phyloP scores from a whole-genome alignment of 176 grass and related monocot genomes.

The Eragrostis curvula region DNA sequence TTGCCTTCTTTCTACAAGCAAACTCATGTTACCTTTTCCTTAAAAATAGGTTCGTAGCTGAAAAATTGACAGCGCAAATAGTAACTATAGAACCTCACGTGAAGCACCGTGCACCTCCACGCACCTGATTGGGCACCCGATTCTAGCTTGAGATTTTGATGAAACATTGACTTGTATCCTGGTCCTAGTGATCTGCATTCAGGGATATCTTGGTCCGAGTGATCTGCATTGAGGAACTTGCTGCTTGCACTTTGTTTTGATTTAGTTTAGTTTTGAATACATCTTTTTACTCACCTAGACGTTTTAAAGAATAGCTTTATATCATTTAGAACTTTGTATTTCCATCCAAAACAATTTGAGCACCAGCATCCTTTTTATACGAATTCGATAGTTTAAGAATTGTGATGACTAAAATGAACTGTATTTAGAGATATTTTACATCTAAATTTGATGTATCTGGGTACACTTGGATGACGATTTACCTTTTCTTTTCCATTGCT shows the following conservation, averaged over 20 bases:
- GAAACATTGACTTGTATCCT: neutral
- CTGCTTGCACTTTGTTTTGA: conserved; percentile 4
- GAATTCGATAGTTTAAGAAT: neutral
- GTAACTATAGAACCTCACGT: neutral
- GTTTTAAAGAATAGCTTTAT: neutral
- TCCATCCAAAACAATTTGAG: neutral
- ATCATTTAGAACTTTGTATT: neutral
- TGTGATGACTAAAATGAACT: neutral
- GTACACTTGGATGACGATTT: neutral
- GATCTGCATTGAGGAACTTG: neutral
- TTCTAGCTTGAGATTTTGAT: neutral
- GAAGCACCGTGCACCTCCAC: neutral
- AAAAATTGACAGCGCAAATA: neutral
- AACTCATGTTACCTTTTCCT: conserved; percentile 2
- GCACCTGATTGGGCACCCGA: neutral
- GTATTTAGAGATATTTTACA: neutral
- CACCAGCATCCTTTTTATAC: neutral
- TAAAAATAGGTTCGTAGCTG: neutral
- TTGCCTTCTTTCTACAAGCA: neutral
- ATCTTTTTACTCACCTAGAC: neutral
- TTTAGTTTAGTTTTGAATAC: neutral
- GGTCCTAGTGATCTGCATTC: too few relatives aligned
- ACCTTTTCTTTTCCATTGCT: neutral
- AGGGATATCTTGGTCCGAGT: neutral
- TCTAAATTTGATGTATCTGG: conserved; percentile 9